Evolutionary conservation across 768 basidiomycete species (phyloP), one percentile per base, ranked within the genome.

Genomic region (Neoboletus brunneissimus): DNA sequence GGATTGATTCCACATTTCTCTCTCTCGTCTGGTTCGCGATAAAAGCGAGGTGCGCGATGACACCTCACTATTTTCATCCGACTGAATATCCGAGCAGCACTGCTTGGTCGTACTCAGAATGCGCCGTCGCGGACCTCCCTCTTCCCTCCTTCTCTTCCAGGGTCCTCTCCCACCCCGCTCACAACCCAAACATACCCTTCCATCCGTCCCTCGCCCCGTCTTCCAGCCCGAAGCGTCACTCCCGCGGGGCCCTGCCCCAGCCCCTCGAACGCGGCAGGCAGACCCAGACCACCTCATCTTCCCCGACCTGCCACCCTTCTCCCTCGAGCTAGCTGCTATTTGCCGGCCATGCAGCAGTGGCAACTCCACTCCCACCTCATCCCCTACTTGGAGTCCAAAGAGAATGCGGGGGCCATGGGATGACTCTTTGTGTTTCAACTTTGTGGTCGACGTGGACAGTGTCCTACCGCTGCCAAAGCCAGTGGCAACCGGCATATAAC

Each of bases 81-180:
- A 53, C 35, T 6, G 8, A 34, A 25, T 2, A 16, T 31, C 3
- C 22, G 31, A 38, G 5, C 27, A 56, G 55, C 37, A n/a, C n/a
- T n/a, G n/a, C 34, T 8, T 9, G 16, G 4, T 50, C 32, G 8
- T 15, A 29, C 8, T 11, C 35, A 59, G 56, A 41, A 89, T 89
- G 87, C 79, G 81, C 51, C 85, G 88, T 64, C 85, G 89, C 31
- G 74, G 81, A 31, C 84, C 89, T 1, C 89, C 89, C 6, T 78
- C 82, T 43, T 77, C 86, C 29, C 82, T 91, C 57, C 81, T 76
- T 47, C 80, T 90, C 54, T 71, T 79, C 54, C 70, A 75, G 37
- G 88, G 87, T 15, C 87, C 87, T 5, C 77, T 81, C 27, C 86
- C 87, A 3, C 67, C 80, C n/a, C 79, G 86, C 59, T 80, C 81